Evolutionary conservation across 371 early-diverging fungal genomes (phyloP).

Genomic region (Apophysomyces ossiformis): DNA sequence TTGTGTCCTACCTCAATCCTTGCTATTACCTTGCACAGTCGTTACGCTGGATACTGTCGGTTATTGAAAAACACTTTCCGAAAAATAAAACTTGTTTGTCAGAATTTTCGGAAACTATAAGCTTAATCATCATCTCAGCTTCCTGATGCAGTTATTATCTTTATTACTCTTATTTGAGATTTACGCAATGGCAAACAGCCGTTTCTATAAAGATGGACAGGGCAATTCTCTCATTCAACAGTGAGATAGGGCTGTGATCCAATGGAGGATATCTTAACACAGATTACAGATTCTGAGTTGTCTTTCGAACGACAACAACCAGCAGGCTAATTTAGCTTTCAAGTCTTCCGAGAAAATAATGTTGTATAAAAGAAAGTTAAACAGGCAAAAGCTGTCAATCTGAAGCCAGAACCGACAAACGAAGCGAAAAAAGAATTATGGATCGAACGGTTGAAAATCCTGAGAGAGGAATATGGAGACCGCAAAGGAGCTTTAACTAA

Average conservation of each 20-base stretch:
- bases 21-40: too few relatives aligned
- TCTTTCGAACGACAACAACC: conserved; percentile 13
- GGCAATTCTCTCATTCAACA: conserved; percentile 10
- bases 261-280: conserved; percentile 13
- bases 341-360: conserved; percentile 1
- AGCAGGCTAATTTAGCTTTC: not conserved
- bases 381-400: not conserved
- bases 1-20: too few relatives aligned
- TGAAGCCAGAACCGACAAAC: not conserved
- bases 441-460: conserved; percentile 8
- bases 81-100: too few relatives aligned
- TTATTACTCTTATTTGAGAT: too few relatives aligned
- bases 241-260: conserved; percentile 12
- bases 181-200: too few relatives aligned
- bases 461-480: not conserved
- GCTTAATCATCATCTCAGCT: too few relatives aligned
- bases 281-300: conserved; percentile 8
- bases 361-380: not conserved
- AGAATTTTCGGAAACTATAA: too few relatives aligned
- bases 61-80: too few relatives aligned
- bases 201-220: conserved; percentile 14
- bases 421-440: conserved; percentile 5
- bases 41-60: too few relatives aligned
- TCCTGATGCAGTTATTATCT: too few relatives aligned
- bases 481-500: conserved; percentile 2